Base-by-base conservation (phyloP, 1,139 yeast genomes). In the Meyerozyma carpophila region DNA sequence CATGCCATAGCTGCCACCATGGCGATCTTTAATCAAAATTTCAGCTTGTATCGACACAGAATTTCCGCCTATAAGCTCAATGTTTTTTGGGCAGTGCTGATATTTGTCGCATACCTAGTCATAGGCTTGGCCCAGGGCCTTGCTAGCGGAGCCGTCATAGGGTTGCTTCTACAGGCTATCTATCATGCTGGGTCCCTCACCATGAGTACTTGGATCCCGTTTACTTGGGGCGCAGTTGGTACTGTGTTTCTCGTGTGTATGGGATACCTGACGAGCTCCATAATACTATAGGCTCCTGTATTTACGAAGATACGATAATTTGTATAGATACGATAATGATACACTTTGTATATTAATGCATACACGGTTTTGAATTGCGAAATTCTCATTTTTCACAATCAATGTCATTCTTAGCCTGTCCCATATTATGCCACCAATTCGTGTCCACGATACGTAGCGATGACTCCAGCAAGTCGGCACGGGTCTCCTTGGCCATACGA, bases 201-300 rank as follows among this genome's bases (percentile, higher is more conserved):
- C 21, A 86, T 91, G 93, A 84, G 95, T 26, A 86, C 96, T 0
- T 91, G 98, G 98, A 80, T 90, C 9, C 98, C 98, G 1, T 73
- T 90, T 53, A 77, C 84, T 41, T 87, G 93, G 81, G 93, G 82
- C 0, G 66, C 85, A 5, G 76, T 84, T 3, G 82, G 80, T 54
- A 73, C 86, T 11, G 57, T 89, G 41, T 85, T 77, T 60, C 80
- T 84, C 60, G 75, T 86, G 28, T 68, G 84, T 37, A 74, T 82
- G 8, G 77, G 90, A 28, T 90, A 85, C 52, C 66, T 62, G 62
- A 68, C 73, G 11, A 65, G 71, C 50, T 66, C 59, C 65, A 57
- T 66, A 36, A 57, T 71, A 32, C 54, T 71, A 39, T 70, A 53
- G 42, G 18, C 43, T 14, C 4, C 26, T 37, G 3, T 25, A 36